Evolutionary conservation across 2,329 filamentous ascomycete species (phyloP), one percentile per base, ranked within the genome.

Genomic region (Hypoxylon sp.): DNA sequence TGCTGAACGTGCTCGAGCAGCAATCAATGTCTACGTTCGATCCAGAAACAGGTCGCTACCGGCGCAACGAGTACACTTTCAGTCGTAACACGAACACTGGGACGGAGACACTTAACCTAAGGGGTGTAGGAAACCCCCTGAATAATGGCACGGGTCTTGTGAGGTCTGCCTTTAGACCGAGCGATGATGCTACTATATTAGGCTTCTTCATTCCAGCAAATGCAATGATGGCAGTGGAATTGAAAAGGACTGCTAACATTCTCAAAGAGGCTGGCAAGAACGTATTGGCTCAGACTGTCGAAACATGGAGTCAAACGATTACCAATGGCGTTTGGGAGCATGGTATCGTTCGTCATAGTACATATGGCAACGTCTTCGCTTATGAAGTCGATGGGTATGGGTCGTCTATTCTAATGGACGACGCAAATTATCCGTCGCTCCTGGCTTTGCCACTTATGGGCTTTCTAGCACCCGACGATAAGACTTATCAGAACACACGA

Each of bases 131-230:
- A n/a, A 99, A 99, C 77, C 96, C 96, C 0, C 83, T 99, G 14
- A 94, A 93, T 73, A 86, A 84, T 72, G 93, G 90, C 17, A 98
- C 96, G 0, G 94, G 93, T 0, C 86, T 99, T 1, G 86, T 98
- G 51, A 89, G 96, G 64, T 97, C 93, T 43, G 95, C 96, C 0
- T 99, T 99, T 82, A 88, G 96, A 1, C 96, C 96, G 3, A 97
- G 93, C 70, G 96, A 99, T 75, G 96, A 99, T 78, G 93, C 96
- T 2, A 97, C 94, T 0, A 98, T 96, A 38, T 84, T 99, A 2
- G 94, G 94, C 48, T 99, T 93, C 83, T 93, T 97, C 78, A 97
- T 99, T 72, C 96, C 96, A 0, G 91, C 93, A 38, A 99, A 99
- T 77, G 96, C 96, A 23, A 95, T 97, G 90, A 97, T 99, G 86